Conservation (phyloP, 2,329 filamentous ascomycete species). For the Aspergillus ustus region DNA sequence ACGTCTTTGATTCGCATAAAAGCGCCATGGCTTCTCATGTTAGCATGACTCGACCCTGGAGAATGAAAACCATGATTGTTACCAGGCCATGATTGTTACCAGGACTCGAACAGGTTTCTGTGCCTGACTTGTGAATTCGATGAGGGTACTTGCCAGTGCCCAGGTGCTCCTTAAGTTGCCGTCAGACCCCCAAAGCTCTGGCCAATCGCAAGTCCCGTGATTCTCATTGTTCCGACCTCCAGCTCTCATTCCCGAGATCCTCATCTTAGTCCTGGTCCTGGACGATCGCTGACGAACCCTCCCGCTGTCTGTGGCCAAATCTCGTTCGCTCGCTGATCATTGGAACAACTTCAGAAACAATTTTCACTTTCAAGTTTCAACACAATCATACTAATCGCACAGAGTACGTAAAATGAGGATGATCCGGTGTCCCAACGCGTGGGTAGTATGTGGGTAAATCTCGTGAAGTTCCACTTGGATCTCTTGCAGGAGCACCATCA, state of each 20-base stretch:
- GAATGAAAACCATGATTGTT: neutral
- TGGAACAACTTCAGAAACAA: neutral
- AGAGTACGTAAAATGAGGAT: slow-evolving; percentile 21
- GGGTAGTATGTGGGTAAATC: slow-evolving; percentile 24
- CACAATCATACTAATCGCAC: neutral
- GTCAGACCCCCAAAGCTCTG: neutral
- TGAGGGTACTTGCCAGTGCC: no score
- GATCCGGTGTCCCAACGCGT: slow-evolving; percentile 24
- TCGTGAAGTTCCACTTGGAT: slow-evolving; percentile 18
- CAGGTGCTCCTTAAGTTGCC: no score
- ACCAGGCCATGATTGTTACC: neutral
- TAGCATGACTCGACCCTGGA: neutral
- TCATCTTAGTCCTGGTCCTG: neutral
- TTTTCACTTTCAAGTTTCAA: neutral
- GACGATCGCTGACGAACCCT: slow-evolving; percentile 8
- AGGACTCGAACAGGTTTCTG: neutral
- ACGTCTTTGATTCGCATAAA: neutral
- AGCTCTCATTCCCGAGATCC: slow-evolving; percentile 1
- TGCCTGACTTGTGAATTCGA: neutral
- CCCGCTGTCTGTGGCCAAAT: neutral
- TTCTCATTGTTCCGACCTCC: neutral
- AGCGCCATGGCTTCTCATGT: neutral
- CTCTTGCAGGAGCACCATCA: neutral
- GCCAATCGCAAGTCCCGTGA: slow-evolving; percentile 2
- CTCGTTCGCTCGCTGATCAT: neutral